These are phyloP conservation scores for Platanus orientalis DNA, from an alignment of 164 flowering plant genomes.

Conservation along the genomic window DNA sequence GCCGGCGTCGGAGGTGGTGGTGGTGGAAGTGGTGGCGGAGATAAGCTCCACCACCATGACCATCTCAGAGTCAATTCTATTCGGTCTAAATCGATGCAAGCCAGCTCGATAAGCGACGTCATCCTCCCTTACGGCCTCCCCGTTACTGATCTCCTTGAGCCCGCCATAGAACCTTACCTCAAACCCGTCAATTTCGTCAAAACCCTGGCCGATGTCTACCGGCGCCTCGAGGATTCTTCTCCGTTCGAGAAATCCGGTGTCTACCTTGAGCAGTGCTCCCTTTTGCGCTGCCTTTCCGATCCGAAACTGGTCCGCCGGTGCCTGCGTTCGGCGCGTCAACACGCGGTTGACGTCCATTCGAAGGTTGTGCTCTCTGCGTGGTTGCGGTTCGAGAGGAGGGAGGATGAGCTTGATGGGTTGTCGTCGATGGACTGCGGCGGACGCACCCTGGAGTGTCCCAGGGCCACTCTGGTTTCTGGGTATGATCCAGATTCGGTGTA, in stretches of 20 bases:
- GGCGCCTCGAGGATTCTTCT: slow-evolving; percentile 35
- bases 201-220: slow-evolving; percentile 49
- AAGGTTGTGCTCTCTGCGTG: slow-evolving; percentile 77
- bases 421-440: slow-evolving; percentile 43
- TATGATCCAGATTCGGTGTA: slow-evolving; percentile 35
- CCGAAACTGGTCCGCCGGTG: slow-evolving; percentile 64
- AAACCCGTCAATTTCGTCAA: slow-evolving; percentile 51
- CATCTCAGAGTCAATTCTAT: slow-evolving; percentile 18
- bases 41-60: slow-evolving; percentile 12
- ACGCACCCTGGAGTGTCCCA: slow-evolving; percentile 48
- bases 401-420: slow-evolving; percentile 56
- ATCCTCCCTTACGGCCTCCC: slow-evolving; percentile 53
- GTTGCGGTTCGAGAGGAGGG: slow-evolving; percentile 78
- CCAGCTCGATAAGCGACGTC: slow-evolving; percentile 18
- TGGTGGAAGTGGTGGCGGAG: slow-evolving; percentile 9
- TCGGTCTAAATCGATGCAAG: slow-evolving; percentile 22
- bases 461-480: slow-evolving; percentile 46
- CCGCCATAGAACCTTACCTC: slow-evolving; percentile 59
- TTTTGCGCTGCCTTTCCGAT: slow-evolving; percentile 51
- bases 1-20: slow-evolving; percentile 1
- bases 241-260: slow-evolving; percentile 34
- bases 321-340: slow-evolving; percentile 51
- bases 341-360: slow-evolving; percentile 56
- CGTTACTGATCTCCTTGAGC: slow-evolving; percentile 43
- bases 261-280: slow-evolving; percentile 53